Base-by-base conservation (phyloP, 1,284 basidiomycete species). In the Uromyces viciae-fabae region DNA sequence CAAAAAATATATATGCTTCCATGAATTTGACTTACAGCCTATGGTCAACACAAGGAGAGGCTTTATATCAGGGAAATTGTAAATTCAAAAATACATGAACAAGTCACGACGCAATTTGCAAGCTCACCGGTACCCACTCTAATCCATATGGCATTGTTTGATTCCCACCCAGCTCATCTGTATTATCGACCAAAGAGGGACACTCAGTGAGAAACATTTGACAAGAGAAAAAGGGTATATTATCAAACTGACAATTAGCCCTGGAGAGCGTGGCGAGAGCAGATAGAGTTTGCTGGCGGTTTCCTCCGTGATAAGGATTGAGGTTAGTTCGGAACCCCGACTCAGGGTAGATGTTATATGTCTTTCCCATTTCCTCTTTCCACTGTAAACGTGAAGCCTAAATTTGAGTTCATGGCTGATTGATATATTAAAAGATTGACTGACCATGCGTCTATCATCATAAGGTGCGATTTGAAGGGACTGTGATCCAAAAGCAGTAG, bases 381-480 rank as follows among this genome's bases (percentile, higher is more conserved):
- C 66, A 80, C 77, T 80, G 49, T 66, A 4, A 1, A 68, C n/a
- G n/a, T n/a, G n/a, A n/a, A n/a, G n/a, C n/a, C n/a, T n/a, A n/a
- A n/a, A n/a, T n/a, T n/a, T n/a, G n/a, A n/a, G n/a, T n/a, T n/a
- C n/a, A n/a, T n/a, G n/a, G n/a, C n/a, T n/a, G n/a, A n/a, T n/a
- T n/a, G n/a, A n/a, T n/a, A n/a, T n/a, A n/a, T 33, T 19, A 60
- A 2, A 31, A 31, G 25, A 36, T 33, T 19, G 56, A n/a, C 77
- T 58, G 40, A 84, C 81, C 69, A 83, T 82, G 79, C 85, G 85
- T 19, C 82, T 83, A 0, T 82, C 82, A 72, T 84, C 84, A 81
- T 84, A 85, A 0, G 85, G 85, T 1, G 84, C 85, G 5, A 84
- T 82, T 75, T 85, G 85, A 7, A 82, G 77, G 3, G 84, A 85